Evolutionary conservation across 805 yeast species (phyloP).

Genomic region (Candida ipomoeae): DNA sequence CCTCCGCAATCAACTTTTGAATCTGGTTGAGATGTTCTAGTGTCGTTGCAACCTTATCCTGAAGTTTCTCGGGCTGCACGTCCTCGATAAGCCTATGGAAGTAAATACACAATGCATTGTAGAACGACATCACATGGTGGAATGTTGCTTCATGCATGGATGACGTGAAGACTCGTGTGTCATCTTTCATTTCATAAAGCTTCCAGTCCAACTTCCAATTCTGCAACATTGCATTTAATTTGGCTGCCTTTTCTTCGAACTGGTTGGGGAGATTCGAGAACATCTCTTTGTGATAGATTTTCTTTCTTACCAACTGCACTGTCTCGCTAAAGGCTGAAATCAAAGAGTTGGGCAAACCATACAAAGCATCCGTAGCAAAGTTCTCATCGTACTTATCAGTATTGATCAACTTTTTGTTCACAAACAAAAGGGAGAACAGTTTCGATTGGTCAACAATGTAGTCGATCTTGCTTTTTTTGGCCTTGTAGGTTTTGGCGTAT

Average conservation of each 20-base stretch:
- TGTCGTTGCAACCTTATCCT: constrained; percentile 56
- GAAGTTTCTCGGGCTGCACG: constrained; percentile 53
- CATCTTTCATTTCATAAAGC: constrained; percentile 27
- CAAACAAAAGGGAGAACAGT: constrained; percentile 35
- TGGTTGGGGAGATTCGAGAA: constrained; percentile 29
- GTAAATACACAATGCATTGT: constrained; percentile 67
- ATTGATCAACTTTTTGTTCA: constrained; percentile 39
- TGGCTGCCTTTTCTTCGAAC: constrained; percentile 22
- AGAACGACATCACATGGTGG: constrained; percentile 78
- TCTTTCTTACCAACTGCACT: constrained; percentile 61
- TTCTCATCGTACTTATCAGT: constrained; percentile 51
- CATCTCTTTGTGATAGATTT: constrained; percentile 45
- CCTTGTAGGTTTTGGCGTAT: constrained; percentile 7
- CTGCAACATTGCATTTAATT: constrained; percentile 45
- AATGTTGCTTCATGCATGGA: constrained; percentile 67
- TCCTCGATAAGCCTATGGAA: constrained; percentile 61
- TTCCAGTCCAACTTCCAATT: constrained; percentile 79
- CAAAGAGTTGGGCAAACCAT: constrained; percentile 80
- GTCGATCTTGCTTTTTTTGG: constrained; percentile 15
- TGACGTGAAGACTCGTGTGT: constrained; percentile 36
- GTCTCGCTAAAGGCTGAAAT: constrained; percentile 69
- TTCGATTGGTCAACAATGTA: constrained; percentile 18
- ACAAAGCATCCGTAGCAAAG: constrained; percentile 72
- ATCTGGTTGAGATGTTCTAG: constrained; percentile 61
- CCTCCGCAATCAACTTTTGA: constrained; percentile 51